These are phyloP conservation scores for Pyrenophora teres DNA, from an alignment of 2,329 filamentous ascomycete genomes.

Conservation along the genomic window DNA sequence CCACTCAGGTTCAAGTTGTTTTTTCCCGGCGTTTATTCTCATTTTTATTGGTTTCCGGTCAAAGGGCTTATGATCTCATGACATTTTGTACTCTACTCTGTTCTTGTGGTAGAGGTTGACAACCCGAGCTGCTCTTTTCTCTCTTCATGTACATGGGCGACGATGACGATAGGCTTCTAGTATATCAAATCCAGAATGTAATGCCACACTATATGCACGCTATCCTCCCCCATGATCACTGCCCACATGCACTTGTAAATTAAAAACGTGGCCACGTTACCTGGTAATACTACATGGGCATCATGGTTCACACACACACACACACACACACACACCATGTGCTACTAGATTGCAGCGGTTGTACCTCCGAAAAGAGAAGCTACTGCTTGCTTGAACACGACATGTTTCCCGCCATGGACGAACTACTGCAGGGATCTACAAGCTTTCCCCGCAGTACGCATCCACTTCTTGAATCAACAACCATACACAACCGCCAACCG, in stretches of 20 bases:
- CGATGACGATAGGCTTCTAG: background rate
- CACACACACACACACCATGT: background rate
- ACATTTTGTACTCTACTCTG: slow-evolving; percentile 9
- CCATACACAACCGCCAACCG: slow-evolving; percentile 2
- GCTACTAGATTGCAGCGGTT: background rate
- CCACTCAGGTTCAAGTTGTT: slow-evolving; percentile 7
- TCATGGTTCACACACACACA: no score
- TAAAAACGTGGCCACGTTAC: slow-evolving; percentile 3
- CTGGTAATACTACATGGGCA: background rate
- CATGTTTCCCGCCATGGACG: slow-evolving; percentile 2
- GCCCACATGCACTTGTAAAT: background rate
- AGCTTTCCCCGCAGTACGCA: slow-evolving; percentile 15
- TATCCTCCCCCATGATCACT: background rate
- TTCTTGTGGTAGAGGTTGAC: background rate
- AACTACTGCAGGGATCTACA: slow-evolving; percentile 4
- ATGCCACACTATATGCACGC: slow-evolving; percentile 1
- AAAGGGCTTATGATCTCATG: slow-evolving; percentile 1
- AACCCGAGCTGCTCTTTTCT: background rate
- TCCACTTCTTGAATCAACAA: background rate
- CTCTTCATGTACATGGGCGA: background rate
- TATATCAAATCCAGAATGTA: slow-evolving; percentile 4
- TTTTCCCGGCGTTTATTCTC: slow-evolving; percentile 6
- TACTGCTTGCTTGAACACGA: slow-evolving; percentile 8
- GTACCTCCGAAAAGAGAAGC: background rate
- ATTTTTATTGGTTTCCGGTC: slow-evolving; percentile 2